Base-by-base conservation (phyloP, 2,329 filamentous ascomycete genomes). In the Lachnellula occidentalis region DNA sequence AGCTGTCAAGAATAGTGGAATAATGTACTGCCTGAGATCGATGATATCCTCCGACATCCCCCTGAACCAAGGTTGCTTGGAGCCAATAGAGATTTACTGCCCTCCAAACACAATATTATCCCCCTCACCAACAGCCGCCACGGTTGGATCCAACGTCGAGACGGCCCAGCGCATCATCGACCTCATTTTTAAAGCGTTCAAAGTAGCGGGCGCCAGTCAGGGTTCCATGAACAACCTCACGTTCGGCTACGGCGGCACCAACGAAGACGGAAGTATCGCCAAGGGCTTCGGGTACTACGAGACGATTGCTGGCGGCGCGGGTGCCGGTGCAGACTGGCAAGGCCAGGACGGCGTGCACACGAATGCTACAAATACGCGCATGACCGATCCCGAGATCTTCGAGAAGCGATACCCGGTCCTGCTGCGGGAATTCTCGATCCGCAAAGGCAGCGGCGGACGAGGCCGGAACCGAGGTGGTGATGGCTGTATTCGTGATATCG, bases 141-240 rank as follows among this genome's bases (percentile, higher is more conserved):
- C 92, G 0, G 88, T 91, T 0, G 88, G 91, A 0, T 88, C 88
- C 55, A 92, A 92, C 66, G 87, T 90, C 1, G 76, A 90, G 7
- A 92, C 89, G 0, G 80, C 78, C 22, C 88, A 92, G 69, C 81
- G 88, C 45, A 82, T 92, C 31, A 91, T 87, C 1, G 89, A 92
- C 65, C 87, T 91, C 27, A 85, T 92, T 5, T 77, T 94, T 60
- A 85, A 83, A 60, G 87, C 88, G 1, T 92, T 92, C 76, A 75
- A 78, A 52, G 88, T 88, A 11, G 88, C 85, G 61, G 88, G 88
- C 2, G 89, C 87, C 24, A 83, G 78, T 31, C 88, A 92, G 65
- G 89, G 89, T 47, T 86, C 87, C 70, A 87, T 83, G 70, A 92
- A 92, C 71, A 91, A 91, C 69, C 77, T 92, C 8, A 91, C 87